Evolutionary conservation across 1,139 yeast species (phyloP), one percentile per base, ranked within the genome.

Genomic region (Geotrichum bryndzae): DNA sequence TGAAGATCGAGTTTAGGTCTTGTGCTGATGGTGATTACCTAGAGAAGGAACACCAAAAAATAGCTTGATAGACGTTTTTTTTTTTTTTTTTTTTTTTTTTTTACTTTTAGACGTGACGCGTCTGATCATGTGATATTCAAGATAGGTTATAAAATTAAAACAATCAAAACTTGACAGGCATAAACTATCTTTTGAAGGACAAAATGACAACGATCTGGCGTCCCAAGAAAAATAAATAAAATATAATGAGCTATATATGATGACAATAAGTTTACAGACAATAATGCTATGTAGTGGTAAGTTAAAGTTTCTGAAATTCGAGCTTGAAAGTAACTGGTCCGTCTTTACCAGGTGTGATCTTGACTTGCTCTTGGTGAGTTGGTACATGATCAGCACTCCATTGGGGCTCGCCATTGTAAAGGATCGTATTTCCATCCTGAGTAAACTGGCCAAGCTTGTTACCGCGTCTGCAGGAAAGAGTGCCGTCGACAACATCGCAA

Each of bases 321-420:
- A 84, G 68, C 62, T 79, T 76, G 70, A 85, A 84, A 23, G 69
- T 68, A 15, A 78, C 72, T 29, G 73, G 66, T 15, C 77, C 80
- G 54, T 71, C 80, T 41, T 76, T 75, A 15, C 85, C 84, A 27
- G 86, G 79, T 57, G 74, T 74, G 48, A 89, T 76, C 5, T 82
- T 78, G 23, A 82, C 80, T 70, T 87, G 91, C 56, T 79, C 75
- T 61, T 77, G 80, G 46, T 80, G 77, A 1, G 76, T 74, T 2
- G 90, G 86, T 1, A 76, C 76, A 2, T 72, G 72, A 11, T 79
- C 80, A 11, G 89, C 84, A 65, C 88, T 83, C 96, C 96, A 90
- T 38, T 76, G 72, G 27, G 75, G 74, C 29, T 77, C 77, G 3
- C 92, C 95, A 22, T 90, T 90, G 68, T 84, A 87, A 0, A 84